Evolutionary conservation across 2,329 filamentous ascomycete genomes (phyloP), one percentile per base, ranked within the genome.

Genomic region (Berkeleyomyces basicola): DNA sequence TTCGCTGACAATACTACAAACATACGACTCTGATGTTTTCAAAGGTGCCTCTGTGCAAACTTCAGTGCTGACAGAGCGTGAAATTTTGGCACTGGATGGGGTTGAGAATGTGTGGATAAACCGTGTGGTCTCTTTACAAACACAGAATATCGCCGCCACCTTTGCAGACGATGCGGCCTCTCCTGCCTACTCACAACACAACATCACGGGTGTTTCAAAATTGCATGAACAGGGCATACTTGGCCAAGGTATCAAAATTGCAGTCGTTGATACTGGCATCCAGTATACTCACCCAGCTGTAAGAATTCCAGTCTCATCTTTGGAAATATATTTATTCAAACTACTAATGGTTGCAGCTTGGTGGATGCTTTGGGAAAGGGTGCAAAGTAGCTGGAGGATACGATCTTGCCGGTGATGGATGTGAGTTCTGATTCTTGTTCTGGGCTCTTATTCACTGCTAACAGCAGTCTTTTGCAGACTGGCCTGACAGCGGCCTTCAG

Each of bases 21-120:
- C 61, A 46, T 62, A 46, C 65, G 78, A 74, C 67, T 73, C 75
- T 66, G 61, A 62, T 37, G 71, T 82, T 31, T 82, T 82, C 74
- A 78, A 77, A 67, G 79, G 79, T 58, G 75, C 74, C 1, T 81
- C 79, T 1, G 75, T 82, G 64, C 74, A 79, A 67, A 75, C 81
- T 68, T 71, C 77, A 60, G 73, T 81, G 61, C 58, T 74, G 46
- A 69, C 74, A 16, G 73, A 72, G 37, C 75, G 77, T 37, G 73
- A 77, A 16, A 70, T 75, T 37, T 70, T 74, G 61, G 31, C 42
- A 4, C 74, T 74, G 1, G 68, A 70, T 6, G 70, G 73, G 65
- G 71, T 82, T 62, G 72, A 72, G 0, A 67, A 68, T 4, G 69
- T 78, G 59, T 71, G 76, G 0, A 74, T 71, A 43, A 74, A 82